Evolutionary conservation across 805 yeast genomes (phyloP).

Genomic region (Monosporozyma aerobia): DNA sequence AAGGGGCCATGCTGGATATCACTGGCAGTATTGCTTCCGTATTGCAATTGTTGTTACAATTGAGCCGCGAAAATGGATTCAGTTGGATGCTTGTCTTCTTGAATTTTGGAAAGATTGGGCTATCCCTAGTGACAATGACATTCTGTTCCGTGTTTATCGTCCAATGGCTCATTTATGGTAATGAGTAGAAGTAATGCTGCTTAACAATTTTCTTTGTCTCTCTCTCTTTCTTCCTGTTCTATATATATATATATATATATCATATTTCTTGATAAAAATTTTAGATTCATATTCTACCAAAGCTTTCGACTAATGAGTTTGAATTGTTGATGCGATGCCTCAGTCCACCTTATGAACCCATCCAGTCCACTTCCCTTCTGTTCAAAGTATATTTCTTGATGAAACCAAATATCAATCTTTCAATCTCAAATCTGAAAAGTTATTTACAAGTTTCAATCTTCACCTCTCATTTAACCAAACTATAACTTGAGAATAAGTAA

Average conservation of each 20-base stretch:
- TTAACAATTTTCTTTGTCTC: not conserved
- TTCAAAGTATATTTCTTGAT: not conserved
- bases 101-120: constrained; percentile 34
- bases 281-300: not conserved
- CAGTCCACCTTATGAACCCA: not conserved
- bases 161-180: constrained; percentile 28
- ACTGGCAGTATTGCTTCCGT: constrained; percentile 31
- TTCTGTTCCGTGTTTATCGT: constrained; percentile 33
- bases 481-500: not conserved
- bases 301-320: not conserved
- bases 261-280: not conserved
- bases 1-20: constrained; percentile 34
- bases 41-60: constrained; percentile 18
- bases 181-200: not conserved
- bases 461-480: not conserved
- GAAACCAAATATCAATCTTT: not conserved
- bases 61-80: constrained; percentile 16
- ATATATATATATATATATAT: not conserved
- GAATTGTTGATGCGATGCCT: not conserved
- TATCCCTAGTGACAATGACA: constrained; percentile 32
- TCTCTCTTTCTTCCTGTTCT: not conserved
- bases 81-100: constrained; percentile 19
- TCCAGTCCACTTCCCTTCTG: not conserved
- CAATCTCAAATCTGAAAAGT: not conserved
- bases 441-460: not conserved